These are phyloP conservation scores for Fusarium ramigenum DNA, from an alignment of 2,329 filamentous ascomycete species.

Conservation along the genomic window DNA sequence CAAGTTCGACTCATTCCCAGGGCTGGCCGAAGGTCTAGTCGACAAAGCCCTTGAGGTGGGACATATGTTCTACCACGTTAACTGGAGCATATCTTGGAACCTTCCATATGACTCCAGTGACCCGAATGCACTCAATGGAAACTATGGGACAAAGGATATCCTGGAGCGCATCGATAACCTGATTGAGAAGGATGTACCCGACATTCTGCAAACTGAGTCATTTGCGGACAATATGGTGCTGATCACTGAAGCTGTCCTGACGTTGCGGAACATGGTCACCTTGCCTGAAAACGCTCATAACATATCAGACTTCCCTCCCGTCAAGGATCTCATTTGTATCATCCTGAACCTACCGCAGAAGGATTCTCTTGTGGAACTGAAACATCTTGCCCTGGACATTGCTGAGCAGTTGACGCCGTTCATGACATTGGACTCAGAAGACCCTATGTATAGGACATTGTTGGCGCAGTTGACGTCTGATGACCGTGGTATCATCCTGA, in stretches of 20 bases:
- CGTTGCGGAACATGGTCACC: constrained; percentile 96
- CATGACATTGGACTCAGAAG: constrained; percentile 74
- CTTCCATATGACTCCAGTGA: constrained; percentile 62
- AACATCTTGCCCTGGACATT: constrained; percentile 91
- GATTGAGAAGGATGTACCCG: constrained; percentile 65
- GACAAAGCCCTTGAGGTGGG: constrained; percentile 85
- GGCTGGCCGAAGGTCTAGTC: constrained; percentile 86
- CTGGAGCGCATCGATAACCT: constrained; percentile 76
- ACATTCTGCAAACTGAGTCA: constrained; percentile 76
- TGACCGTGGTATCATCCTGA: constrained; percentile 85
- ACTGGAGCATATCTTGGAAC: constrained; percentile 81
- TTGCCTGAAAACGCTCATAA: constrained; percentile 87
- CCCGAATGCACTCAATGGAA: constrained; percentile 55
- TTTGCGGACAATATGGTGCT: constrained; percentile 77
- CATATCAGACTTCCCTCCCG: constrained; percentile 76
- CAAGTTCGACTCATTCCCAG: constrained; percentile 90
- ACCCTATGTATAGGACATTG: constrained; percentile 82
- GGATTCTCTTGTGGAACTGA: constrained; percentile 80
- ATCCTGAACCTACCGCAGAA: constrained; percentile 79
- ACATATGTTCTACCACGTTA: constrained; percentile 80
- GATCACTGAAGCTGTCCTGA: constrained; percentile 86
- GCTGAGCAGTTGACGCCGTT: constrained; percentile 90
- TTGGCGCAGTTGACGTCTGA: constrained; percentile 70
- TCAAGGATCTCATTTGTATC: constrained; percentile 86
- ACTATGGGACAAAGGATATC: constrained; percentile 60